Evolutionary conservation across 768 basidiomycete species (phyloP).

Genomic region (Cystobasidium onofrii): DNA sequence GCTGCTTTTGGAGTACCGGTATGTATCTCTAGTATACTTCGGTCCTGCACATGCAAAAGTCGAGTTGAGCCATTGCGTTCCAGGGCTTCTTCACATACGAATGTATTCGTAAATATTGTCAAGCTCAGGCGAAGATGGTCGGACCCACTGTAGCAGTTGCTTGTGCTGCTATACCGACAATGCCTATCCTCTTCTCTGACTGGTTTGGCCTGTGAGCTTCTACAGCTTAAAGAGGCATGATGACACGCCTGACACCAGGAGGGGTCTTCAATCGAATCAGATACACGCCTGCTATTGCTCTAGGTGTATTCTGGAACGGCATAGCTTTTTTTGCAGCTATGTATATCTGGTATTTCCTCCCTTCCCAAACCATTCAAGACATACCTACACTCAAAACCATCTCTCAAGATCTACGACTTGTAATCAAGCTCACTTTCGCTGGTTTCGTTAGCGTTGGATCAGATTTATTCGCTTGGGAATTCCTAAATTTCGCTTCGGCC

Average conservation of each 20-base stretch:
- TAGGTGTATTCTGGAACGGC: neutral
- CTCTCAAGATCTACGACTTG: conserved; percentile 8
- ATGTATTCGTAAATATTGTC: neutral
- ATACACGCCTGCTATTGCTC: neutral
- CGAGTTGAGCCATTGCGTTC: too few relatives aligned
- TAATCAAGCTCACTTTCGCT: neutral
- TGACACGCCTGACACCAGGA: too few relatives aligned
- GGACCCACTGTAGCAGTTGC: neutral
- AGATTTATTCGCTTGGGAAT: conserved; percentile 27
- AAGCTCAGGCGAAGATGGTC: neutral
- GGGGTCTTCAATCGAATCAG: too few relatives aligned
- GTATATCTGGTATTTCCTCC: conserved; percentile 4
- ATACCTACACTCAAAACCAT: conserved; percentile 8
- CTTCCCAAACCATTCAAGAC: neutral
- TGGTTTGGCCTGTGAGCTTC: neutral
- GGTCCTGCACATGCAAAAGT: too few relatives aligned
- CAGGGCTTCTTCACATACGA: conserved; percentile 3
- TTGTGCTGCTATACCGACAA: neutral
- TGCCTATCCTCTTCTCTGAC: neutral
- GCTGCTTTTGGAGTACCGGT: neutral
- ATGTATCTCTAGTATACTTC: neutral
- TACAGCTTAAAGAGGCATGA: too few relatives aligned
- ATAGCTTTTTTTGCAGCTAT: neutral
- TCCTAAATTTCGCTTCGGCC: conserved; percentile 18
- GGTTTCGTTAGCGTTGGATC: neutral